phyloP scores from a whole-genome alignment of 805 yeast genomes.

The Wickerhamomyces canadensis region DNA sequence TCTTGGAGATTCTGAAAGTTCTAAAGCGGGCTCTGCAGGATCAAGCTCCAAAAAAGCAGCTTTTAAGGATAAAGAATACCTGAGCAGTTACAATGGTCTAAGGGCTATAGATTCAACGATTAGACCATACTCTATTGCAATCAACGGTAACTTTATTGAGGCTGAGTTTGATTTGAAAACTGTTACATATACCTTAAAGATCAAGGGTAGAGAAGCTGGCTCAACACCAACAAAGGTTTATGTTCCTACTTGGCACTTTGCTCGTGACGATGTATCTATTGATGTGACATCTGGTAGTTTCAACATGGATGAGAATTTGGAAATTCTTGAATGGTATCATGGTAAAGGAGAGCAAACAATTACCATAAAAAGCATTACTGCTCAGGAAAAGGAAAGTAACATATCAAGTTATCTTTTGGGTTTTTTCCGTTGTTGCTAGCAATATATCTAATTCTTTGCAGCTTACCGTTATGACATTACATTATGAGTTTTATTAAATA shows the following conservation, averaged over 20 bases:
- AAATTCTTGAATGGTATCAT: slow-evolving; percentile 71
- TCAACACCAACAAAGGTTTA: slow-evolving; percentile 52
- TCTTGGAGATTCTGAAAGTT: not conserved
- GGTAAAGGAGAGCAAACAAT: slow-evolving; percentile 35
- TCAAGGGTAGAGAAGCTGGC: slow-evolving; percentile 28
- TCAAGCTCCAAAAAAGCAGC: not conserved
- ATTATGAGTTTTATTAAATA: not conserved
- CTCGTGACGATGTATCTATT: slow-evolving; percentile 35
- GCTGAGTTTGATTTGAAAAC: slow-evolving; percentile 55
- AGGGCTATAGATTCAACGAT: slow-evolving; percentile 71
- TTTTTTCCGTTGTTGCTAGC: not conserved
- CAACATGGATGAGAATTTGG: slow-evolving; percentile 43
- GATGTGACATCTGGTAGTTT: slow-evolving; percentile 52
- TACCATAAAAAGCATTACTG: slow-evolving; percentile 13
- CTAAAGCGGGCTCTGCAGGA: too few relatives aligned
- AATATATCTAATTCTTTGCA: too few relatives aligned
- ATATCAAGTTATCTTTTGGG: slow-evolving; percentile 4
- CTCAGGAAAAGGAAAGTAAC: not conserved
- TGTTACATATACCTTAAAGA: slow-evolving; percentile 41
- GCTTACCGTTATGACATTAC: not conserved
- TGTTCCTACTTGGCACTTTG: slow-evolving; percentile 72
- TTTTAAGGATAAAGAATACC: not conserved
- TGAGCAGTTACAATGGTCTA: slow-evolving; percentile 44
- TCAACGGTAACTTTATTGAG: slow-evolving; percentile 50
- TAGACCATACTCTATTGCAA: slow-evolving; percentile 68